Percentiles rank a stretch among this genome's conserved stretches.
Evolutionary conservation across 2,329 filamentous ascomycete species (phyloP).

Genomic region (Rutstroemia sp.): DNA sequence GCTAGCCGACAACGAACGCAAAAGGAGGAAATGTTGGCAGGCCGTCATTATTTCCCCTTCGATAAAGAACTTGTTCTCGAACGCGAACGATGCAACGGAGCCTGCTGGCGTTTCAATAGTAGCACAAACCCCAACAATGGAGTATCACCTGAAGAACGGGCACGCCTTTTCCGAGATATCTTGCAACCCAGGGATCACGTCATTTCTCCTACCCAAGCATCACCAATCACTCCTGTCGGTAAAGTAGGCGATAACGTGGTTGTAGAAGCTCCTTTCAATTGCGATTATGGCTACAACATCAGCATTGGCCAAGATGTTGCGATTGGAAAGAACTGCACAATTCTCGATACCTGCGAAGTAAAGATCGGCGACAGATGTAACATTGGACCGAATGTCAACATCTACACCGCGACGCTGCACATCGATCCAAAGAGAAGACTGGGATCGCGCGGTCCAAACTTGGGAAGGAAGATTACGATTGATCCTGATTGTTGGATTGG

Average conservation of each 20-base stretch:
- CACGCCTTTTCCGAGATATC: constrained; percentile 64
- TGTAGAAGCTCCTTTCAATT: constrained; percentile 83
- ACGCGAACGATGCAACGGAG: constrained; percentile 74
- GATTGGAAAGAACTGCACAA: constrained; percentile 75
- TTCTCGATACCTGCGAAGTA: constrained; percentile 81
- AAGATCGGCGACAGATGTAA: constrained; percentile 70
- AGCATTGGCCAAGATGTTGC: constrained; percentile 77
- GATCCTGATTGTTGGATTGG: constrained; percentile 65
- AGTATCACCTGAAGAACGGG: constrained; percentile 60
- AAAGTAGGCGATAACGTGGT: constrained; percentile 66
- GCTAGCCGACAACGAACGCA: constrained; percentile 47
- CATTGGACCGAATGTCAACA: constrained; percentile 78
- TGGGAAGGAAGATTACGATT: constrained; percentile 67
- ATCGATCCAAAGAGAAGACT: constrained; percentile 67
- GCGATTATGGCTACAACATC: constrained; percentile 95
- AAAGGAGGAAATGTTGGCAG: constrained; percentile 84
- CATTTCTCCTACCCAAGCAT: constrained; percentile 46
- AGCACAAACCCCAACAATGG: constrained; percentile 67
- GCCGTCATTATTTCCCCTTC: constrained; percentile 72
- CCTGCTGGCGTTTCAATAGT: constrained; percentile 82
- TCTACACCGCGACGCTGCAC: constrained; percentile 68
- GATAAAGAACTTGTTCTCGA: constrained; percentile 73
- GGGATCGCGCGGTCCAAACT: constrained; percentile 64
- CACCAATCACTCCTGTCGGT: constrained; percentile 47
- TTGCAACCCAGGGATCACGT: constrained; percentile 54